Evolutionary conservation across 2,329 filamentous ascomycete genomes (phyloP).

Genomic region (Talaromyces sp.): DNA sequence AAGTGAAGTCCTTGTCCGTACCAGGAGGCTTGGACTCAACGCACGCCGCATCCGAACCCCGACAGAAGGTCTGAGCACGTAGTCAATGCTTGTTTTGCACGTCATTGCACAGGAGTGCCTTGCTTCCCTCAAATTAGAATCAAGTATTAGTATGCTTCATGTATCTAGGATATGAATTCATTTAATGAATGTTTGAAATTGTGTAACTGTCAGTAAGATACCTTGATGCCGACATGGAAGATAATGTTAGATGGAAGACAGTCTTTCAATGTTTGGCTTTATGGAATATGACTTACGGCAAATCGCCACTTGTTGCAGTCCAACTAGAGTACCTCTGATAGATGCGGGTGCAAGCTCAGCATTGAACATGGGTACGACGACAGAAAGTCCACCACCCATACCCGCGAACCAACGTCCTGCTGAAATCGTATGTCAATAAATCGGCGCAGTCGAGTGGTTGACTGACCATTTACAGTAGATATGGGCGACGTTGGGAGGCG

Average conservation of each 20-base stretch:
- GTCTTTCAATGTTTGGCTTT: not conserved
- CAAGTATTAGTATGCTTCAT: too few relatives aligned
- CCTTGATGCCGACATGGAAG: not conserved
- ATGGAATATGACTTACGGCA: not conserved
- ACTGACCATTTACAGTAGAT: not conserved
- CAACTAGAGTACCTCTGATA: not conserved
- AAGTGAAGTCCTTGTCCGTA: too few relatives aligned
- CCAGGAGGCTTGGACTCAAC: too few relatives aligned
- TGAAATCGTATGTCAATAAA: not conserved
- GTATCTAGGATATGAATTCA: too few relatives aligned
- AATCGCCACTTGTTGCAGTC: conserved; percentile 4
- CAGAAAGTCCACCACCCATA: not conserved
- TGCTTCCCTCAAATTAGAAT: too few relatives aligned
- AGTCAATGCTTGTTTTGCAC: too few relatives aligned
- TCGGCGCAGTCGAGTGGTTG: too few relatives aligned
- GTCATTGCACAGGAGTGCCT: too few relatives aligned
- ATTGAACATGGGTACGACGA: conserved; percentile 2
- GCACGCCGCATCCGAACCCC: too few relatives aligned
- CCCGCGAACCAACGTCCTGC: conserved; percentile 1
- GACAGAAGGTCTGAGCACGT: too few relatives aligned
- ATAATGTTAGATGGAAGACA: not conserved
- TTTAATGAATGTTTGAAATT: too few relatives aligned
- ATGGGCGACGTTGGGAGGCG: not conserved
- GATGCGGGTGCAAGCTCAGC: conserved; percentile 2
- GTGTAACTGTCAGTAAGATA: conserved; percentile 5